These are phyloP conservation scores for Starmerella bacillaris DNA, from an alignment of 805 yeast species.

Conservation along the genomic window DNA sequence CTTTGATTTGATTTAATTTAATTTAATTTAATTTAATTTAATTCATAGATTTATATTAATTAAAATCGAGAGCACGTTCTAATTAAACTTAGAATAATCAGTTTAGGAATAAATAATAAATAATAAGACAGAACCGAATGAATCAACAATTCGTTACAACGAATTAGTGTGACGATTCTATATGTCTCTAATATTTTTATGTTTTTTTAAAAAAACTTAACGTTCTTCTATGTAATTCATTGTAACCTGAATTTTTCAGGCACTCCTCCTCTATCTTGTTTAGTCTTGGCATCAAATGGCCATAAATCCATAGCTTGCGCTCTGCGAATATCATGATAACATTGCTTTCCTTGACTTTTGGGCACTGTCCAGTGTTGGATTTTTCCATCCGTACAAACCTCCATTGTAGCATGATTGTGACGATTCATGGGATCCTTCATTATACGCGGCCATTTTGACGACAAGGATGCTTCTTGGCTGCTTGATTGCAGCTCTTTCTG, in stretches of 20 bases:
- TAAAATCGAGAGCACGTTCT: too few relatives aligned
- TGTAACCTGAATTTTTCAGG: neutral
- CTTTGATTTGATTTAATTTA: too few relatives aligned
- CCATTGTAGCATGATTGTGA: conserved; percentile 66
- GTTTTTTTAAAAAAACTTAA: too few relatives aligned
- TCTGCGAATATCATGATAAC: conserved; percentile 81
- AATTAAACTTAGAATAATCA: too few relatives aligned
- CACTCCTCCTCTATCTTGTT: conserved; percentile 21
- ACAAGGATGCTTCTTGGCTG: conserved; percentile 26
- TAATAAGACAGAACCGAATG: too few relatives aligned
- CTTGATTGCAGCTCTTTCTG: conserved; percentile 25
- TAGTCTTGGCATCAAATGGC: conserved; percentile 52
- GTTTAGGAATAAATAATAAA: too few relatives aligned
- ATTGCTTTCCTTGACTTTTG: conserved; percentile 51
- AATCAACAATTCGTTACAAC: too few relatives aligned
- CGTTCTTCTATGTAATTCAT: too few relatives aligned
- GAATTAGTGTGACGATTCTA: too few relatives aligned
- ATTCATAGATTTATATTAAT: too few relatives aligned
- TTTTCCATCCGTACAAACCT: conserved; percentile 64
- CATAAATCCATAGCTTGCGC: conserved; percentile 71
- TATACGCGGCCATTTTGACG: conserved; percentile 39
- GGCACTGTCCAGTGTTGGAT: conserved; percentile 81
- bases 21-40: too few relatives aligned
- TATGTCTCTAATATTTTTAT: too few relatives aligned
- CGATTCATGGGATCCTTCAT: conserved; percentile 49